Evolutionary conservation across 2,329 filamentous ascomycete species (phyloP).

Genomic region (Chaetomiaceae sp.): DNA sequence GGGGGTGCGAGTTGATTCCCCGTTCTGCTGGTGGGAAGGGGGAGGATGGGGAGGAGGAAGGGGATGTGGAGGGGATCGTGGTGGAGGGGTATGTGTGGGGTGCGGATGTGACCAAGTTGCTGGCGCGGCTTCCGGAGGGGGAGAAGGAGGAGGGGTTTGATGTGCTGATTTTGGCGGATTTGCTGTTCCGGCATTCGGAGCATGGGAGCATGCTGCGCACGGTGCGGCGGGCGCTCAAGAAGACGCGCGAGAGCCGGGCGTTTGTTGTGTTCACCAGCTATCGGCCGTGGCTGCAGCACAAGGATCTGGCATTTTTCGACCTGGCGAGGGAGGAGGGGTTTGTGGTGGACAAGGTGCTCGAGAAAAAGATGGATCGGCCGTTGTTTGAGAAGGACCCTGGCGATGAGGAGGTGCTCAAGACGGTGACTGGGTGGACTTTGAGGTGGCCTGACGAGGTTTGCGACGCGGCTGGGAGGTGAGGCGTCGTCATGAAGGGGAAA

Average conservation of each 20-base stretch:
- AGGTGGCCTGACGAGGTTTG: slow-evolving; percentile 52
- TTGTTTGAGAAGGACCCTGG: slow-evolving; percentile 88
- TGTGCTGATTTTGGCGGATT: slow-evolving; percentile 77
- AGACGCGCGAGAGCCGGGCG: slow-evolving; percentile 52
- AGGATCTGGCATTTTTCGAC: slow-evolving; percentile 84
- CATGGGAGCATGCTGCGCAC: slow-evolving; percentile 72
- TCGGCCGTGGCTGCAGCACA: slow-evolving; percentile 80
- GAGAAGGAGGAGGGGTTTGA: slow-evolving; percentile 56
- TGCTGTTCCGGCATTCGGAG: slow-evolving; percentile 88
- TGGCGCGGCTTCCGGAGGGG: slow-evolving; percentile 45
- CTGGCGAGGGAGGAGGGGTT: slow-evolving; percentile 67
- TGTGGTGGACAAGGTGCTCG: slow-evolving; percentile 70
- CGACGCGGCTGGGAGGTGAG: slow-evolving; percentile 16
- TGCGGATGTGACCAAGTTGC: slow-evolving; percentile 52
- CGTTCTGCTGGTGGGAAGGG: slow-evolving; percentile 32
- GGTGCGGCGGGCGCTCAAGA: slow-evolving; percentile 61
- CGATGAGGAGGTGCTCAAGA: slow-evolving; percentile 74
- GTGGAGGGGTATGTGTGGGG: slow-evolving; percentile 84
- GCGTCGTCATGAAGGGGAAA: neutral
- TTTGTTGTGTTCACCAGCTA: slow-evolving; percentile 95
- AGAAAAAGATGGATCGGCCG: slow-evolving; percentile 76
- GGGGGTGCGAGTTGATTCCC: slow-evolving; percentile 44
- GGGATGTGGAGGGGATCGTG: slow-evolving; percentile 38
- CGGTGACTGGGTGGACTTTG: slow-evolving; percentile 73
- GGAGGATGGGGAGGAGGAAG: slow-evolving; percentile 35